Conservation (phyloP, 1,284 basidiomycete species). For the Cryptococcus sp. region DNA sequence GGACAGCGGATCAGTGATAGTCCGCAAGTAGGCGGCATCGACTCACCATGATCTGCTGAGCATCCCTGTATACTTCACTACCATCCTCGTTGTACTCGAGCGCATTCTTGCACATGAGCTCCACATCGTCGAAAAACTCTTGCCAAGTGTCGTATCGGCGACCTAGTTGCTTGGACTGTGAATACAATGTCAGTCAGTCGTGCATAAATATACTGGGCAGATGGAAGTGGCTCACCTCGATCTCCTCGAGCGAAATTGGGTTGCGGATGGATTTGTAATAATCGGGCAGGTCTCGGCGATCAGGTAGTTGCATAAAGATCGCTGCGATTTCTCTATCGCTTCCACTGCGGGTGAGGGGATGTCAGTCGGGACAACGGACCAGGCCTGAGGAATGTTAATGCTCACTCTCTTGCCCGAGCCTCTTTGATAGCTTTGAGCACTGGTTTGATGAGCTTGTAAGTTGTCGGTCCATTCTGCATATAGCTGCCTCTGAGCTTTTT, state of each 20-base stretch:
- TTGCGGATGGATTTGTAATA: conserved; percentile 84
- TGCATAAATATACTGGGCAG: not conserved
- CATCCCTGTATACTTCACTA: conserved; percentile 81
- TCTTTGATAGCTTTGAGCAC: conserved; percentile 43
- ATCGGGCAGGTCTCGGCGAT: conserved; percentile 79
- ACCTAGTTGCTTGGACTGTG: conserved; percentile 63
- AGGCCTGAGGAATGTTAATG: not conserved
- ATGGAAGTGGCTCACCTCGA: conserved; percentile 61
- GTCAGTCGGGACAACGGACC: conserved; percentile 1
- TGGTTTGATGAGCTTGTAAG: conserved; percentile 51
- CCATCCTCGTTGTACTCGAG: conserved; percentile 85
- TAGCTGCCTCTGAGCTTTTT: conserved; percentile 37
- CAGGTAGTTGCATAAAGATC: conserved; percentile 75
- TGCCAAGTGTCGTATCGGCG: conserved; percentile 67
- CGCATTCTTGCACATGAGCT: conserved; percentile 85
- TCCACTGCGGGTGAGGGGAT: conserved; percentile 19
- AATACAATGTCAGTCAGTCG: too few relatives aligned
- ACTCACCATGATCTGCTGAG: conserved; percentile 65
- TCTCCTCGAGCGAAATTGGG: conserved; percentile 83
- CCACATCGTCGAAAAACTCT: conserved; percentile 75
- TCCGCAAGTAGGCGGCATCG: not conserved
- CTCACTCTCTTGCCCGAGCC: conserved; percentile 43
- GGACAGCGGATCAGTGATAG: not conserved
- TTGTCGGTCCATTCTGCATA: conserved; percentile 47
- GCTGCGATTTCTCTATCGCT: conserved; percentile 67